These are phyloP conservation scores for Cornus florida DNA, from an alignment of 148 eudicot species.

Conservation along the genomic window DNA sequence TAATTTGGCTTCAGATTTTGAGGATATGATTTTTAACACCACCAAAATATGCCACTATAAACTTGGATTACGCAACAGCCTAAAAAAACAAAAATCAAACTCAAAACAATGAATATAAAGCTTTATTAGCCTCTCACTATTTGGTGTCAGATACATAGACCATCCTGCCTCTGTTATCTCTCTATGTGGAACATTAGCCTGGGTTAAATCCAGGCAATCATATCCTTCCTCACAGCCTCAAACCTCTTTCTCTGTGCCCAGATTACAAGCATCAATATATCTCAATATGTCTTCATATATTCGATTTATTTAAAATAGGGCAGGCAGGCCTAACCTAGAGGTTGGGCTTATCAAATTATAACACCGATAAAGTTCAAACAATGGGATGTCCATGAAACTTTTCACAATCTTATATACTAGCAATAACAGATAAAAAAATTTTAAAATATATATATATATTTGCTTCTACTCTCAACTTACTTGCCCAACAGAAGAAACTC, in stretches of 20 bases:
- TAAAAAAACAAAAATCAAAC: not conserved
- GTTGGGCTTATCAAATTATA: not conserved
- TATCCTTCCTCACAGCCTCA: conserved; percentile 1
- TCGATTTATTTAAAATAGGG: not conserved
- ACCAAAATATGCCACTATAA: not conserved
- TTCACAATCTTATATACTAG: not conserved
- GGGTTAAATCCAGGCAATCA: not conserved
- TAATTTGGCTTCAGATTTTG: not conserved
- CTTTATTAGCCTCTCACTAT: not conserved
- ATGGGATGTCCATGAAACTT: not conserved
- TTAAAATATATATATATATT: too few relatives aligned
- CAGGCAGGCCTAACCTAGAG: not conserved
- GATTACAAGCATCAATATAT: not conserved
- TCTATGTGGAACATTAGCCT: not conserved
- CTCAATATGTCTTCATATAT: not conserved
- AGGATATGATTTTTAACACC: not conserved
- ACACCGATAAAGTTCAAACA: not conserved
- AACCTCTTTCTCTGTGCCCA: not conserved
- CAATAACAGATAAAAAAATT: not conserved
- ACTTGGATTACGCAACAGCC: not conserved
- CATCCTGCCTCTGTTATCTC: not conserved
- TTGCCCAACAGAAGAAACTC: conserved; percentile 93
- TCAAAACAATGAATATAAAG: not conserved
- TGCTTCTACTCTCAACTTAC: conserved; percentile 40
- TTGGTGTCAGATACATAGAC: not conserved